These are phyloP conservation scores for Funneliformis geosporum DNA, from an alignment of 192 early-diverging fungal species.

Conservation along the genomic window DNA sequence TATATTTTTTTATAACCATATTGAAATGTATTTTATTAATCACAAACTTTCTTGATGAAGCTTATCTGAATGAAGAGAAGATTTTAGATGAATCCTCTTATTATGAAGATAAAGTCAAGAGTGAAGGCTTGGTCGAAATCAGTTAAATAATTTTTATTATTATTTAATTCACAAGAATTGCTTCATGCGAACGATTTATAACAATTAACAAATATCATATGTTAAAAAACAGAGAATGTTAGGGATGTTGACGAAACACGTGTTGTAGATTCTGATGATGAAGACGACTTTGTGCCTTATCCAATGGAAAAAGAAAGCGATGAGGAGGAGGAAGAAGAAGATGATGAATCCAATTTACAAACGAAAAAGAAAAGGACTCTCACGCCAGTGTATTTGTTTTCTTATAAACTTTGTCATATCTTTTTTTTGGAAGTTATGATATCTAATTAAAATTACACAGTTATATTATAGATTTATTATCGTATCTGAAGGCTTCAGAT, in stretches of 20 bases:
- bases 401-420: background rate
- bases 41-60: background rate
- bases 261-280: slow-evolving; percentile 20
- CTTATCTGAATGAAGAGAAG: background rate
- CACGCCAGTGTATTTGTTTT: slow-evolving; percentile 23
- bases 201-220: background rate
- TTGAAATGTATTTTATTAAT: background rate
- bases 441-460: background rate
- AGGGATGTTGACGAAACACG: background rate
- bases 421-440: background rate
- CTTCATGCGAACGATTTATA: background rate
- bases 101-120: background rate
- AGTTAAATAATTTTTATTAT: background rate
- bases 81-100: slow-evolving; percentile 1
- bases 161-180: background rate
- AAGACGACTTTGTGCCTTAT: slow-evolving; percentile 30
- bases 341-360: background rate
- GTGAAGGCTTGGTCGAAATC: background rate
- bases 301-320: slow-evolving; percentile 33
- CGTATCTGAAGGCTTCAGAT: slow-evolving; percentile 9
- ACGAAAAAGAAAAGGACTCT: background rate
- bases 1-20: background rate
- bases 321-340: background rate
- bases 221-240: no score
- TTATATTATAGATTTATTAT: slow-evolving; percentile 28